phyloP scores from a whole-genome alignment of 768 basidiomycete species.

The Pisolithus microcarpus region DNA sequence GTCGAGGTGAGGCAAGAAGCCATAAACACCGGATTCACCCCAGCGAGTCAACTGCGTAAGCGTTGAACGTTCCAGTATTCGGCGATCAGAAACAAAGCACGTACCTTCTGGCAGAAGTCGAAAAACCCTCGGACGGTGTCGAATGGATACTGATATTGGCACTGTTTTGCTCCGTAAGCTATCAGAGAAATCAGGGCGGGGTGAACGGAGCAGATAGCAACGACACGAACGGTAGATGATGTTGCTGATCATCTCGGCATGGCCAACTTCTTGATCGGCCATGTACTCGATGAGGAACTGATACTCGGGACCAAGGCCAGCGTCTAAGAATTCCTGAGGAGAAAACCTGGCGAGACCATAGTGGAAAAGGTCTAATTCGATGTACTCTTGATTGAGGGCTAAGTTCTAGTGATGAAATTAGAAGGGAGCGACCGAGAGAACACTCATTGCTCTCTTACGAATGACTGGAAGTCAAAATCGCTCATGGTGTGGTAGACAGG shows the following conservation, averaged over 20 bases:
- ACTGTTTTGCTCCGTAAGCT: constrained; percentile 44
- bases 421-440: not conserved
- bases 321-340: constrained; percentile 46
- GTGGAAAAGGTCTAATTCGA: not conserved
- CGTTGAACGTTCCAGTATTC: not conserved
- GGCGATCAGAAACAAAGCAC: not conserved
- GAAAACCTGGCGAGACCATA: constrained; percentile 32
- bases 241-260: constrained; percentile 47
- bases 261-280: constrained; percentile 59
- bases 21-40: constrained; percentile 55
- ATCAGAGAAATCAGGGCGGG: not conserved
- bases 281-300: constrained; percentile 52
- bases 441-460: constrained; percentile 21
- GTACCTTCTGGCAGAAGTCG: constrained; percentile 50
- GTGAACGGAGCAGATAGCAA: not conserved
- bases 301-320: constrained; percentile 47
- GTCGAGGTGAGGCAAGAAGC: constrained; percentile 60
- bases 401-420: constrained; percentile 32
- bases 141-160: constrained; percentile 52
- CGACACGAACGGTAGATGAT: constrained; percentile 35
- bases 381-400: constrained; percentile 26
- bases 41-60: constrained; percentile 36
- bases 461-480: constrained; percentile 46
- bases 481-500: constrained; percentile 30
- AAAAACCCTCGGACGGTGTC: constrained; percentile 50